phyloP scores from a whole-genome alignment of 1,139 yeast genomes.

The Sugiyamaella paludigena region DNA sequence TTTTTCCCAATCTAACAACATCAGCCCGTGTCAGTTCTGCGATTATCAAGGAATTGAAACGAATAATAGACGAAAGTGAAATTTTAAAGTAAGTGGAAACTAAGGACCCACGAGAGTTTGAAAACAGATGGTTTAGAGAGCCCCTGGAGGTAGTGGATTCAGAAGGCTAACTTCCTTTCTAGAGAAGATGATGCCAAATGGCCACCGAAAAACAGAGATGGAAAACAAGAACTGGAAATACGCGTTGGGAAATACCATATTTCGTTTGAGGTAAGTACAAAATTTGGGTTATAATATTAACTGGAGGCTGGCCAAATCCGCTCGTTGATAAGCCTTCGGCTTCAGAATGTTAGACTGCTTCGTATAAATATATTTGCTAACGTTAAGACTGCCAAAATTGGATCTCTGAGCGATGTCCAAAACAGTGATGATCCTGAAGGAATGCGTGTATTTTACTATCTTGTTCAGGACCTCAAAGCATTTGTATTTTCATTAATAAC shows the following conservation, averaged over 20 bases:
- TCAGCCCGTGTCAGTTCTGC: constrained; percentile 39
- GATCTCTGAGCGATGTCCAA: constrained; percentile 43
- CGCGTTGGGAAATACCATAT: constrained; percentile 41
- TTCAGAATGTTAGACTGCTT: too few relatives aligned
- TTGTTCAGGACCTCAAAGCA: constrained; percentile 47
- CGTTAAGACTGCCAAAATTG: constrained; percentile 40
- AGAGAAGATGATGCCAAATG: constrained; percentile 44
- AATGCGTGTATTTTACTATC: constrained; percentile 44
- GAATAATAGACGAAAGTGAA: constrained; percentile 42
- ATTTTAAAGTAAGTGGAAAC: constrained; percentile 32
- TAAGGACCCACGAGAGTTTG: background rate
- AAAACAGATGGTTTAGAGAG: too few relatives aligned
- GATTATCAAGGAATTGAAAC: constrained; percentile 39
- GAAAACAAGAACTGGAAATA: constrained; percentile 47
- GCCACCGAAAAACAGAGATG: constrained; percentile 45
- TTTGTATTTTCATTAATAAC: constrained; percentile 45
- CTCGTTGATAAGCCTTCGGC: background rate
- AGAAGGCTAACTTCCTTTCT: constrained; percentile 7
- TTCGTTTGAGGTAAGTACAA: constrained; percentile 35
- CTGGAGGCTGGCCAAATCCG: too few relatives aligned
- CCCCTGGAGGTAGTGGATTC: too few relatives aligned
- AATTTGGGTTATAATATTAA: too few relatives aligned
- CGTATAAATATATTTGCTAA: background rate
- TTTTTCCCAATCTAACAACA: background rate
- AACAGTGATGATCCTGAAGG: constrained; percentile 46